Evolutionary conservation across 1,284 basidiomycete genomes (phyloP), one percentile per base, ranked within the genome.

Genomic region (Mycosarcoma mackinlayi): DNA sequence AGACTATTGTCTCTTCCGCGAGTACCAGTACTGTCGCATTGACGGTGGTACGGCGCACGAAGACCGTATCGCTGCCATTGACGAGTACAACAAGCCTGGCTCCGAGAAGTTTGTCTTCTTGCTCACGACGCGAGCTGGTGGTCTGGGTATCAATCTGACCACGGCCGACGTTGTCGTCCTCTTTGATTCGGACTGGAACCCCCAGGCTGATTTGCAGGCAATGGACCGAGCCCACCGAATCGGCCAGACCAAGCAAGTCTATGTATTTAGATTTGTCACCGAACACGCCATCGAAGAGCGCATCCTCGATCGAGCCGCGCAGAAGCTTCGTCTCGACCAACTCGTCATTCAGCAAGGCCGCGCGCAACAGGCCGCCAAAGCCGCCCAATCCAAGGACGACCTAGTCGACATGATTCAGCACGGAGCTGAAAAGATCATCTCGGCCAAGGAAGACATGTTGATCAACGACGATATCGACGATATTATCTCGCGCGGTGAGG

Each of bases 101-200:
- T 93, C 91, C 80, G 94, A 98, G 71, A 98, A 93, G 84, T 98
- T 98, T 82, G 91, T 98, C 67, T 98, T 98, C 87, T 85, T 99
- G 54, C 87, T 99, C 7, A 98, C 96, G 0, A 99, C 96, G 1
- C 90, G 96, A 67, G 96, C 96, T n/a, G 96, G 96, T 71, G 96
- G 96, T 51, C 86, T 98, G 44, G 96, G 96, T 65, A 98, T 99
- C 85, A 98, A 98, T 83, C 84, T 99, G 74, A 96, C 94, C 4
- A 89, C 91, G 0, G 96, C 95, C 11, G 96, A 98, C 83, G 88
- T 97, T 53, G 95, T 99, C 42, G 90, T 99, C 0, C 85, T 98
- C n/a, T 98, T 98, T 75, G 96, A 99, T 81, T 92, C 90, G 69
- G 96, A 98, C 84, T 98, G 95, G 95, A 98, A 98, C 83, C 95